Base-by-base conservation (phyloP, 2,329 filamentous ascomycete genomes). In the Xylariaceae sp. region DNA sequence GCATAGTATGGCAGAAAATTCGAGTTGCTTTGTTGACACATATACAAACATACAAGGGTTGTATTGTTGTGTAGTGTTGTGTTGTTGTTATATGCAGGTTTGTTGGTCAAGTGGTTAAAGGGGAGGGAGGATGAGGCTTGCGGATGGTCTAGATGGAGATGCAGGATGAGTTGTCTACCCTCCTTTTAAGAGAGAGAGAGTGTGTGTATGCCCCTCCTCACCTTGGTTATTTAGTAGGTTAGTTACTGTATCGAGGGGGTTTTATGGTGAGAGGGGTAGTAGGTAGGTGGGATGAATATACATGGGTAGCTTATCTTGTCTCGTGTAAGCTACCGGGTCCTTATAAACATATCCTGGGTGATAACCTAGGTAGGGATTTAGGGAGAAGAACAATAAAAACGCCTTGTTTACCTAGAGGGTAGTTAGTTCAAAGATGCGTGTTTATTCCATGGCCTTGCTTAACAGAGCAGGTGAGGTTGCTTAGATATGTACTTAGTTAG, bases 141-240 rank as follows among this genome's bases (percentile, higher is more conserved):
- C 21, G 11, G 21, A 11, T 24, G 11, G 21, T 6, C 11, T 24
- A 11, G 11, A 24, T 24, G 21, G 11, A 46, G 40, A 48, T 36
- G 48, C 48, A 49, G 34, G 48, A 51, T 51, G 48, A 49, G 48
- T 51, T 49, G 48, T 45, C 48, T 40, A 39, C 43, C 46, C 40
- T 42, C 47, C 45, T 48, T 43, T 48, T 43, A 44, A 28, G 34
- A 30, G 31, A 35, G 23, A 38, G 26, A 23, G 18, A 32, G 31
- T 36, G 21, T 32, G 27, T 40, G 36, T 26, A 30, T 34, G 29
- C 34, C 16, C 31, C 15, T 12, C 26, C 16, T 9, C 21, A 29
- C 40, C 35, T 40, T 36, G n/a, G n/a, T n/a, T n/a, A n/a, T n/a
- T n/a, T n/a, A n/a, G n/a, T n/a, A n/a, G n/a, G n/a, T n/a, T n/a